phyloP scores from a whole-genome alignment of 306 rosid genomes.

The Adenanthera pavonina region DNA sequence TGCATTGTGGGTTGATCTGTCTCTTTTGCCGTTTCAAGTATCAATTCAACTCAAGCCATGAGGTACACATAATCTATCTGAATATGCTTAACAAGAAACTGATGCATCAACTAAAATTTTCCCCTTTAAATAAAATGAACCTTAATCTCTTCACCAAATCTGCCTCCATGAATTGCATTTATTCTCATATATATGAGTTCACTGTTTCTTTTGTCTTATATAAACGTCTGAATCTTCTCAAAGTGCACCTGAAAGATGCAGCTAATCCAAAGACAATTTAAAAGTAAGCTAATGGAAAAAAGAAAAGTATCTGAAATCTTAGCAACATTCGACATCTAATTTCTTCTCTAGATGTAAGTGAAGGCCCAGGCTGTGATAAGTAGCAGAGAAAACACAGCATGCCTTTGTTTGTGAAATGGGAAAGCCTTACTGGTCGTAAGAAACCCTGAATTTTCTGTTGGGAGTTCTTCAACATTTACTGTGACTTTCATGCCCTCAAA shows the following conservation, averaged over 20 bases:
- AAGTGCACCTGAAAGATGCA: neutral
- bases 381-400: neutral
- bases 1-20: neutral
- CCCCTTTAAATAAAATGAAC: neutral
- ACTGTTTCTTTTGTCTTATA: neutral
- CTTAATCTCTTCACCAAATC: neutral
- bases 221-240: neutral
- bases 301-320: neutral
- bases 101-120: neutral
- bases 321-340: neutral
- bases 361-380: neutral
- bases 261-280: neutral
- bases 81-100: neutral
- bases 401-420: neutral
- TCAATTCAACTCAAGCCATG: neutral
- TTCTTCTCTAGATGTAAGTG: neutral
- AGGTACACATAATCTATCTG: neutral
- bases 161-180: neutral
- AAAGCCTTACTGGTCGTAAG: neutral
- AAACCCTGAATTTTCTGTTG: neutral
- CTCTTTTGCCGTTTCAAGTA: neutral
- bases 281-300: neutral
- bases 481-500: conserved; percentile 56
- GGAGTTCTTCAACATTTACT: conserved; percentile 34
- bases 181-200: neutral